Evolutionary conservation across 139 green algal species (phyloP).

Genomic region (Diplosphaera chodatii): DNA sequence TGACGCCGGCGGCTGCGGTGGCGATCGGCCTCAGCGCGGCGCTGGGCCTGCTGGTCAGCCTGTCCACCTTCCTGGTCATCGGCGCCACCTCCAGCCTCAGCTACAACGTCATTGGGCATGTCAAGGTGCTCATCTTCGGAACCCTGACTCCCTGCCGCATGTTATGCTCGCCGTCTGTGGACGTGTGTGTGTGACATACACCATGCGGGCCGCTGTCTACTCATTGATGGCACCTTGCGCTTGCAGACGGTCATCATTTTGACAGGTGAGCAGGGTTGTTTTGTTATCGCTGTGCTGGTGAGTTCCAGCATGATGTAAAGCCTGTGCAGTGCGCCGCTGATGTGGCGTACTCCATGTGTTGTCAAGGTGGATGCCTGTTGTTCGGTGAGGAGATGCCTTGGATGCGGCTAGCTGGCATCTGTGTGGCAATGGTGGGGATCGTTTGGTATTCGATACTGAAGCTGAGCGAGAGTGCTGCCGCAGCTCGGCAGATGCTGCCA

Average conservation of each 20-base stretch:
- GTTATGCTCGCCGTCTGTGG: no score
- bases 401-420: constrained; percentile 66
- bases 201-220: no score
- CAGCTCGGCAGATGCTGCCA: neutral
- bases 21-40: constrained; percentile 66
- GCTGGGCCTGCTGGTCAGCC: constrained; percentile 79
- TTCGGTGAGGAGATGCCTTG: constrained; percentile 72
- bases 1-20: constrained; percentile 31
- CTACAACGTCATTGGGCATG: constrained; percentile 74
- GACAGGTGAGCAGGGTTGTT: constrained; percentile 38
- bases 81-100: constrained; percentile 57
- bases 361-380: constrained; percentile 49
- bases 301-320: no score
- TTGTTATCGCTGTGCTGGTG: no score
- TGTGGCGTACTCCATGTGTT: no score
- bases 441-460: constrained; percentile 64
- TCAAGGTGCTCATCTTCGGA: constrained; percentile 5
- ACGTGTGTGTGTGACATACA: no score
- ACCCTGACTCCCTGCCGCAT: no score
- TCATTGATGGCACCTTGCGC: no score
- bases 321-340: no score
- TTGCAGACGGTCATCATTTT: constrained; percentile 78
- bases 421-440: constrained; percentile 71
- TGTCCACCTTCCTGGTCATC: constrained; percentile 81
- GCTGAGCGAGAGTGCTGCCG: neutral